A percentile compares a stretch with the other conserved stretches of the same genome.
Conservation (phyloP, 2,329 filamentous ascomycete species). For the Catunica adiposa region DNA sequence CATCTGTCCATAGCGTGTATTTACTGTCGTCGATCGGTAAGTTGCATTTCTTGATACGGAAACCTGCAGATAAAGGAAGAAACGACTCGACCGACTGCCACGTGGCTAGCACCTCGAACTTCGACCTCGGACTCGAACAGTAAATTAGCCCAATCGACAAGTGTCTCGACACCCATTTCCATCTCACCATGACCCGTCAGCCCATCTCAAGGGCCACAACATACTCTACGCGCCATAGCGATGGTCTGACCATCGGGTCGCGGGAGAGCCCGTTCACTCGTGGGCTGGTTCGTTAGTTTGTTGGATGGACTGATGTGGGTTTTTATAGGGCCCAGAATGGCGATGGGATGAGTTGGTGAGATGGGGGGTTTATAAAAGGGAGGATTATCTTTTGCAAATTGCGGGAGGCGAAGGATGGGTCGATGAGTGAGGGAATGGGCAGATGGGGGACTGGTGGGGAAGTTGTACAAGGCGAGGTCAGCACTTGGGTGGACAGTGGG, state of each 20-base stretch:
- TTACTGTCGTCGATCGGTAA: slow-evolving; percentile 81
- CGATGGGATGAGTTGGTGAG: neutral
- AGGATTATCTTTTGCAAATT: neutral
- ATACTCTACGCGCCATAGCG: neutral
- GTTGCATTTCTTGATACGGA: slow-evolving; percentile 24
- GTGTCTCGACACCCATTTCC: neutral
- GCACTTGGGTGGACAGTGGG: neutral
- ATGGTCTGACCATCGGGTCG: too few species aligned
- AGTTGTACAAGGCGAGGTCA: neutral
- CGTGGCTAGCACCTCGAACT: too few species aligned
- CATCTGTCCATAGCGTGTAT: slow-evolving; percentile 50
- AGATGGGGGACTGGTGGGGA: neutral
- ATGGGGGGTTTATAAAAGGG: neutral
- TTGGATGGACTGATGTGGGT: neutral
- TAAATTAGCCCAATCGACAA: too few species aligned
- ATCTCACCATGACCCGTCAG: neutral
- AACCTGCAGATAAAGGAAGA: neutral
- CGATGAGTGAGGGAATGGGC: neutral
- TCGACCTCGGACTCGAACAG: too few species aligned
- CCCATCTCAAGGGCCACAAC: neutral
- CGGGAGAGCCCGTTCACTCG: too few species aligned
- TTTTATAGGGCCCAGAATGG: neutral
- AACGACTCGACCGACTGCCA: slow-evolving; percentile 7
- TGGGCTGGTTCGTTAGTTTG: too few species aligned
- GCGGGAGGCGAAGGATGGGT: neutral